Evolutionary conservation across 345 rosid species (phyloP).

Genomic region (Eucalyptus polybractea): DNA sequence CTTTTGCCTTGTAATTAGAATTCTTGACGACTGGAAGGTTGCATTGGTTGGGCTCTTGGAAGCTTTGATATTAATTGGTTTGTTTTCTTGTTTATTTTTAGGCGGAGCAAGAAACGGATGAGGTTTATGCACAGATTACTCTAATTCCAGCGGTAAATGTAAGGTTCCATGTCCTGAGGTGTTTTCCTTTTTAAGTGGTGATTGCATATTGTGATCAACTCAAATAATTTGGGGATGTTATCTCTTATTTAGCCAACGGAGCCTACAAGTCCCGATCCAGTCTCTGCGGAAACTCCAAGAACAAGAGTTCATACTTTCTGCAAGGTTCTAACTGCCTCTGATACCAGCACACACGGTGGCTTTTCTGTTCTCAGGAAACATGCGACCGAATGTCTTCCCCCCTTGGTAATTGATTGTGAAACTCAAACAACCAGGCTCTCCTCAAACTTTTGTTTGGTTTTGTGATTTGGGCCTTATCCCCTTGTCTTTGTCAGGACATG

Average conservation of each 20-base stretch:
- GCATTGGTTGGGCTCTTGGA: background rate
- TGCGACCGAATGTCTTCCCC: constrained; percentile 91
- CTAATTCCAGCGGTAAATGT: constrained; percentile 57
- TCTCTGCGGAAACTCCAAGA: constrained; percentile 25
- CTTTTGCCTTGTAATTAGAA: background rate
- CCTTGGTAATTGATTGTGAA: constrained; percentile 34
- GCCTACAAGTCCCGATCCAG: constrained; percentile 39
- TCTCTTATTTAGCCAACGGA: constrained; percentile 34
- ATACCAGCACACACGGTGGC: constrained; percentile 98
- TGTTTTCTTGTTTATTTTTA: constrained; percentile 8
- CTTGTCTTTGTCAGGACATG: constrained; percentile 53
- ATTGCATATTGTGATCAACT: background rate
- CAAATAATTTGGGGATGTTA: background rate
- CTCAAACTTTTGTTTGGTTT: background rate
- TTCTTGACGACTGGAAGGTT: background rate
- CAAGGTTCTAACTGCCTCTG: constrained; percentile 92
- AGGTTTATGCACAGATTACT: constrained; percentile 89
- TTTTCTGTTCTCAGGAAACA: constrained; percentile 88
- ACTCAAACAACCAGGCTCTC: background rate
- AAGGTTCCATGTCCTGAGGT: constrained; percentile 4
- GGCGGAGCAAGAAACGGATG: constrained; percentile 98
- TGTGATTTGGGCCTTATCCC: background rate
- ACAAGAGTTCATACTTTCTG: constrained; percentile 58
- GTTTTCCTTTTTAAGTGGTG: background rate
- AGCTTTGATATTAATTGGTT: background rate